Conservation (phyloP, 768 basidiomycete species). For the Dentipellis fragilis region DNA sequence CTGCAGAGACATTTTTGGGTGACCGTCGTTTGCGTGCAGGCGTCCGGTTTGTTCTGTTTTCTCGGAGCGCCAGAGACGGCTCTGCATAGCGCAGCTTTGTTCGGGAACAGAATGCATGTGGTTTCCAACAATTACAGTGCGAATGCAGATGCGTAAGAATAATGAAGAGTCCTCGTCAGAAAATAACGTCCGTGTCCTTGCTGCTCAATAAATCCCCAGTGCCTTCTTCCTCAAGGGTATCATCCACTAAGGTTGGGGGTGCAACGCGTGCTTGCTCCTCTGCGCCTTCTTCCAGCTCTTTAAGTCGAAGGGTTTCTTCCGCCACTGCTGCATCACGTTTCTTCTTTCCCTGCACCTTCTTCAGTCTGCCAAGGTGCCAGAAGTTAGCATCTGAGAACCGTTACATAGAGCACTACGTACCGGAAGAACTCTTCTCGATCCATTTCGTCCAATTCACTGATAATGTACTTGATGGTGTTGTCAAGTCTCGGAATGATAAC, state of each 20-base stretch:
- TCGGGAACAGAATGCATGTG: neutral
- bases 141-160: constrained; percentile 4
- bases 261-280: constrained; percentile 6
- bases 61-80: no score
- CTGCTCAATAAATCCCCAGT: constrained; percentile 63
- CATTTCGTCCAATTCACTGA: constrained; percentile 98
- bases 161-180: constrained; percentile 34
- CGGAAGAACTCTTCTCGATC: constrained; percentile 93
- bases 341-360: constrained; percentile 97
- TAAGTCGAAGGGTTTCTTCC: constrained; percentile 13
- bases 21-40: neutral
- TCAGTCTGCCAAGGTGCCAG: constrained; percentile 45
- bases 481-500: constrained; percentile 92
- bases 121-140: constrained; percentile 5
- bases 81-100: neutral
- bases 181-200: constrained; percentile 91
- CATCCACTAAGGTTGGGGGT: neutral
- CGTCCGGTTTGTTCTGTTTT: no score
- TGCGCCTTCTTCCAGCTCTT: constrained; percentile 5
- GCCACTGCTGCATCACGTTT: constrained; percentile 55
- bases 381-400: neutral
- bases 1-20: neutral
- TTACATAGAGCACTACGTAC: constrained; percentile 26
- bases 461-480: constrained; percentile 96
- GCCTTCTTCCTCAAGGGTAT: constrained; percentile 19